Base-by-base conservation (phyloP, 1,284 basidiomycete species). In the Ustilago crameri region DNA sequence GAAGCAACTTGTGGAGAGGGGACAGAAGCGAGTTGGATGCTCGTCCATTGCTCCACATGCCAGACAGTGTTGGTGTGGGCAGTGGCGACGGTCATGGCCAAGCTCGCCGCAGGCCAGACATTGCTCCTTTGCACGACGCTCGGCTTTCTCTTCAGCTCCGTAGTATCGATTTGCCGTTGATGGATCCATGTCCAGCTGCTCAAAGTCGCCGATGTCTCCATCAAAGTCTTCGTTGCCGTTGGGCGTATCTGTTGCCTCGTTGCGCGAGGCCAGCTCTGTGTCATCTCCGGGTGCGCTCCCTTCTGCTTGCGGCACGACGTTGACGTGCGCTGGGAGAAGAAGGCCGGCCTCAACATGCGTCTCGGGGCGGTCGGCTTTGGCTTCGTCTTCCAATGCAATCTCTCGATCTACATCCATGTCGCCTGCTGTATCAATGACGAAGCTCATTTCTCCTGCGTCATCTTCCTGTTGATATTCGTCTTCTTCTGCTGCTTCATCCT, bases 41-140 rank as follows among this genome's bases (percentile, higher is more conserved):
- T 94, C 91, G 78, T 95, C 89, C 55, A 90, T 88, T 17, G 88
- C 91, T 51, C 93, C 93, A 78, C 93, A 96, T 10, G 91, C 93
- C 30, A 91, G 84, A 81, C 93, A 96, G 92, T 95, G 69, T 18
- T 60, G 49, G 24, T 80, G 78, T 1, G 74, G 65, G 40, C 78
- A 80, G 34, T 71, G 56, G 9, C 65, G 65, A 38, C 66, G 64
- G 23, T 64, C 60, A 41, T 80, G 78, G 0, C 78, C 78, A n/a
- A 66, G 30, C 47, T 80, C 76, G 27, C 75, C 73, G 30, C 78
- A 80, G 0, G 55, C 64, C 5, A 52, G 34, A 30, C 78, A 80
- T 22, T 59, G 52, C n/a, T 78, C 76, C 9, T 60, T 55, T 5
- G 61, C 64, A 24, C 57, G 42, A 17, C 69, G 62, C 50, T 72